phyloP scores from a whole-genome alignment of 345 rosid genomes.

The Populus alba region DNA sequence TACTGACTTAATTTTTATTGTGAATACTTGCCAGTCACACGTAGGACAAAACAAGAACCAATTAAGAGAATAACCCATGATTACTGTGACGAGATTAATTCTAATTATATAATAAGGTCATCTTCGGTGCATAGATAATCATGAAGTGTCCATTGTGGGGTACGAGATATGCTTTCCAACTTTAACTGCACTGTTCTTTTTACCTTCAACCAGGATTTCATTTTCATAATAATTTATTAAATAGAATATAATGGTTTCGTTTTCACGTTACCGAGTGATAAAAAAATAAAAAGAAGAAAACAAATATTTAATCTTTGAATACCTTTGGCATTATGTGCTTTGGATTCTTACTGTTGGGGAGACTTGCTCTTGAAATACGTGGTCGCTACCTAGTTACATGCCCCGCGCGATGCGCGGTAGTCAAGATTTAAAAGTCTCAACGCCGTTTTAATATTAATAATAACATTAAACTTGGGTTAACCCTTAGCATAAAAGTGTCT shows the following conservation, averaged over 20 bases:
- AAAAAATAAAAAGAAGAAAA: neutral
- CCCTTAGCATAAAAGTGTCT: too few relatives aligned
- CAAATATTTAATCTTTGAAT: neutral
- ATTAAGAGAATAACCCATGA: neutral
- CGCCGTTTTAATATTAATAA: too few relatives aligned
- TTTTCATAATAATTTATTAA: neutral
- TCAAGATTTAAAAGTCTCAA: too few relatives aligned
- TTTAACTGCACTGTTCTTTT: too few relatives aligned
- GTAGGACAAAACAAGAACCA: conserved; percentile 1
- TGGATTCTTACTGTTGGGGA: neutral
- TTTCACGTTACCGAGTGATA: neutral
- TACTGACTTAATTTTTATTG: neutral
- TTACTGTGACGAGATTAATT: conserved; percentile 1
- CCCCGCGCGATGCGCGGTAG: too few relatives aligned
- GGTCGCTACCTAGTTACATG: too few relatives aligned
- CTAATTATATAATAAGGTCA: neutral
- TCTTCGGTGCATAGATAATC: neutral
- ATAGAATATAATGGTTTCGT: neutral
- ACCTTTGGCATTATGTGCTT: neutral
- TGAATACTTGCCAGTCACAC: neutral
- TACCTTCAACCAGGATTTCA: neutral
- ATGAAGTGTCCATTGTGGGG: neutral
- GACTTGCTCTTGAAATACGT: neutral
- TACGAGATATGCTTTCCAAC: neutral
- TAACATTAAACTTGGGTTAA: too few relatives aligned